Conservation (phyloP, 768 basidiomycete genomes). For the Lentinula sp. region DNA sequence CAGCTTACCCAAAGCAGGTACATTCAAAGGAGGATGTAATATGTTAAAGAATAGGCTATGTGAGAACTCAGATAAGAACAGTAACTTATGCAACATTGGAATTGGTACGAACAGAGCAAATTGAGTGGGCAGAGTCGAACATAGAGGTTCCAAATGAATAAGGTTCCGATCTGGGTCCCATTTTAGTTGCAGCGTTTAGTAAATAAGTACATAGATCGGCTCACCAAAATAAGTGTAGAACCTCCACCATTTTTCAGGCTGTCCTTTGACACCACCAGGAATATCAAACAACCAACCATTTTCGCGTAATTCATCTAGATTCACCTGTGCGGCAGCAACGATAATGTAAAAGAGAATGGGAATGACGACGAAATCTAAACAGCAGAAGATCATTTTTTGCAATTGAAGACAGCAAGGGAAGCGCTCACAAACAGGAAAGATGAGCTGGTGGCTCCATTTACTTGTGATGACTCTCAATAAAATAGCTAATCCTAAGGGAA, state of each 20-base stretch:
- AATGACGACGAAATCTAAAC: conserved; percentile 71
- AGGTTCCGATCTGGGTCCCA: conserved; percentile 46
- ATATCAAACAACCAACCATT: conserved; percentile 88
- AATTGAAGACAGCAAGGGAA: not conserved
- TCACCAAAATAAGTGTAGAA: conserved; percentile 79
- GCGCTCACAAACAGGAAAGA: conserved; percentile 81
- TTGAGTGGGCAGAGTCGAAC: conserved; percentile 88
- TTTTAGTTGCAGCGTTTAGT: not conserved
- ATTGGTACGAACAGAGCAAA: conserved; percentile 66
- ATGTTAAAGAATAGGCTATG: conserved; percentile 77
- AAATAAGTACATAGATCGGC: conserved; percentile 12
- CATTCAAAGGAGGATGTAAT: conserved; percentile 80
- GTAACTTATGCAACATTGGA: no score
- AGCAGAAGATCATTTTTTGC: not conserved
- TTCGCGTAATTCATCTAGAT: conserved; percentile 53
- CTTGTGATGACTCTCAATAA: conserved; percentile 76
- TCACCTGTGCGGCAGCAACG: conserved; percentile 54
- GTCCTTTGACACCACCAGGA: conserved; percentile 24
- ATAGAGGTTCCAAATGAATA: conserved; percentile 61
- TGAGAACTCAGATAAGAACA: not conserved
- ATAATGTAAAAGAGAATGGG: conserved; percentile 82
- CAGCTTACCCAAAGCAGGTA: conserved; percentile 74
- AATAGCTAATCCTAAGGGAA: conserved; percentile 73
- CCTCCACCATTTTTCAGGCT: conserved; percentile 64
- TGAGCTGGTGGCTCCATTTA: conserved; percentile 77